phyloP scores from a whole-genome alignment of 257 asterid species.

The Primulina tabacum region DNA sequence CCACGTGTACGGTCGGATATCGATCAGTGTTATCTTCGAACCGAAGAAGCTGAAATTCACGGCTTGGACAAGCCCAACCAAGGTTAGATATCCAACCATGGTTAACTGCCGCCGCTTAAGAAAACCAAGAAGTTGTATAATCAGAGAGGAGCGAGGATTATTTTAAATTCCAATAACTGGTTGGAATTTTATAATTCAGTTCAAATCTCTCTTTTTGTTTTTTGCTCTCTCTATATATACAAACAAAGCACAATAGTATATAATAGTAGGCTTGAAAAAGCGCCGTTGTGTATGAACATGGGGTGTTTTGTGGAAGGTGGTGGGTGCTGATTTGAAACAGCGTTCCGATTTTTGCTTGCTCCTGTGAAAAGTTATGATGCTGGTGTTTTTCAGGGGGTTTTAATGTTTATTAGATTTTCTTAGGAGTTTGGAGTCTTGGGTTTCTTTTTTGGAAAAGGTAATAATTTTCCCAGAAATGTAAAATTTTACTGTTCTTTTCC shows the following conservation, averaged over 20 bases:
- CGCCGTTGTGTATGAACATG: slow-evolving; percentile 37
- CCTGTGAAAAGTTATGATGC: slow-evolving; percentile 20
- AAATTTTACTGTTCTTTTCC: background rate
- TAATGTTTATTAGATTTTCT: slow-evolving; percentile 16
- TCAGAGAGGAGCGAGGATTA: slow-evolving; percentile 1
- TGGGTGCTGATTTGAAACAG: slow-evolving; percentile 30
- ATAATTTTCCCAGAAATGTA: slow-evolving; percentile 11
- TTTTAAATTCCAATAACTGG: slow-evolving; percentile 6
- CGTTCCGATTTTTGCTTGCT: slow-evolving; percentile 29
- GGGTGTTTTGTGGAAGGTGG: slow-evolving; percentile 24
- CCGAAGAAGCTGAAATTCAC: slow-evolving; percentile 33
- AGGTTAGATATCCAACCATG: slow-evolving; percentile 31
- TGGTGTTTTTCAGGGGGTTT: slow-evolving; percentile 15
- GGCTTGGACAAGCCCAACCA: slow-evolving; percentile 25
- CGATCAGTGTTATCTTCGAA: slow-evolving; percentile 21
- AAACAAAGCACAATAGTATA: slow-evolving; percentile 19
- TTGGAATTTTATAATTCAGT: slow-evolving; percentile 15
- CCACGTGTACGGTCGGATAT: slow-evolving; percentile 59
- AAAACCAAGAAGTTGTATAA: slow-evolving; percentile 23
- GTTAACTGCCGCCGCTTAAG: slow-evolving; percentile 38
- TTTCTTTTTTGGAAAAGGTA: slow-evolving; percentile 2
- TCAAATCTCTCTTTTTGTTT: slow-evolving; percentile 39
- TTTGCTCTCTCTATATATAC: slow-evolving; percentile 31
- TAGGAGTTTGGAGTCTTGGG: background rate
- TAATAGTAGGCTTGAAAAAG: background rate